Evolutionary conservation across 2,329 filamentous ascomycete species (phyloP).

Genomic region (Epichloe baconii): DNA sequence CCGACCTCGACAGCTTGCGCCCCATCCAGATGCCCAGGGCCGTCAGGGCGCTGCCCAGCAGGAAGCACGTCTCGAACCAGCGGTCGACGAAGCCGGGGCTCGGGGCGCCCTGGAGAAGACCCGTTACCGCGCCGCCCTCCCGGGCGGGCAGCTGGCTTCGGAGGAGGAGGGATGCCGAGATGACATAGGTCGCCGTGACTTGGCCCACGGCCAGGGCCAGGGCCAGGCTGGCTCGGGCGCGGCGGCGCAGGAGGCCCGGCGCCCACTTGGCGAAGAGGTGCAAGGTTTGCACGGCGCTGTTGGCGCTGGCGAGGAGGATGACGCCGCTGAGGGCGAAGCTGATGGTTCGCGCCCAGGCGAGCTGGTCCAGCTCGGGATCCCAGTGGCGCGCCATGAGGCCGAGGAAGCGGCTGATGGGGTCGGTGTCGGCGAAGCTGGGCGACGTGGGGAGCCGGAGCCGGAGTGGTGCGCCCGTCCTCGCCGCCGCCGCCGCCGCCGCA

Average conservation of each 20-base stretch:
- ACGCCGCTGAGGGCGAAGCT: constrained; percentile 73
- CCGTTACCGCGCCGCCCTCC: constrained; percentile 63
- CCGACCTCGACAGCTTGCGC: constrained; percentile 38
- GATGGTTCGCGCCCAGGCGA: constrained; percentile 73
- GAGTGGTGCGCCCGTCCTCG: constrained; percentile 29
- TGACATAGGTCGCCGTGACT: constrained; percentile 74
- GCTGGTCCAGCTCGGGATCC: constrained; percentile 70
- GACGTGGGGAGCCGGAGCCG: constrained; percentile 9
- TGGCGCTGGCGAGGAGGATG: constrained; percentile 71
- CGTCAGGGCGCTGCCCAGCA: constrained; percentile 53
- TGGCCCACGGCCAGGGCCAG: constrained; percentile 55
- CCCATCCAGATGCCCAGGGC: constrained; percentile 62
- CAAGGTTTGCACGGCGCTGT: constrained; percentile 74
- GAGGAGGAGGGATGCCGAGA: constrained; percentile 64
- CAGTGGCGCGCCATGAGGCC: constrained; percentile 71
- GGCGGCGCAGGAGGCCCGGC: constrained; percentile 56
- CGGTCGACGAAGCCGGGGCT: constrained; percentile 43
- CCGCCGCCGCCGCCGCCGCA: neutral
- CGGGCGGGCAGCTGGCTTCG: constrained; percentile 66
- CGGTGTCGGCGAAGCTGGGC: constrained; percentile 51
- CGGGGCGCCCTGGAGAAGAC: constrained; percentile 67
- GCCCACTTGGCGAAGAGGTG: constrained; percentile 66
- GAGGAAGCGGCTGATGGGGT: constrained; percentile 74
- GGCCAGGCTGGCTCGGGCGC: constrained; percentile 66
- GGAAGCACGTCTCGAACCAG: constrained; percentile 84